Percentiles rank a stretch among this genome's conserved stretches.
phyloP scores from a whole-genome alignment of 495 filamentous ascomycete species.

The Bacidia rubella region DNA sequence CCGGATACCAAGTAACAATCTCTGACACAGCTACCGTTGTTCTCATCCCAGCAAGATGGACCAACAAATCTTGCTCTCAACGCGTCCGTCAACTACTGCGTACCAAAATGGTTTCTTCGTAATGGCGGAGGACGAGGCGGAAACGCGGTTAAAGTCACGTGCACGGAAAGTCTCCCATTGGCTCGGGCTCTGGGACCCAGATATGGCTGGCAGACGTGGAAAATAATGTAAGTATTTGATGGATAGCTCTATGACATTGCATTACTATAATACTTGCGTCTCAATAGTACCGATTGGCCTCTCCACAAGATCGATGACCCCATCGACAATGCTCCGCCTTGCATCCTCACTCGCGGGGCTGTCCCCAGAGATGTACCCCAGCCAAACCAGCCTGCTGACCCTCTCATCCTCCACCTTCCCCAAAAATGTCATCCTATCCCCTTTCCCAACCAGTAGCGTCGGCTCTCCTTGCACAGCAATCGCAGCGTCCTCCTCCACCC shows the following conservation, averaged over 20 bases:
- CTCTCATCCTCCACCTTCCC: constrained; percentile 66
- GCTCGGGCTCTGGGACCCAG: too few relatives aligned
- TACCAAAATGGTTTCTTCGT: too few relatives aligned
- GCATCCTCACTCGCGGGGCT: constrained; percentile 76
- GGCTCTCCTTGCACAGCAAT: constrained; percentile 25
- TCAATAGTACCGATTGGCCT: constrained; percentile 77
- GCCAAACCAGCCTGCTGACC: constrained; percentile 68
- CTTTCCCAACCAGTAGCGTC: constrained; percentile 27
- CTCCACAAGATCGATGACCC: constrained; percentile 77
- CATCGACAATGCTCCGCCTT: constrained; percentile 70
- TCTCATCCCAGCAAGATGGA: too few relatives aligned
- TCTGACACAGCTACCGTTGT: too few relatives aligned
- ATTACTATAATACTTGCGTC: constrained; percentile 44
- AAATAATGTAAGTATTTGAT: not conserved
- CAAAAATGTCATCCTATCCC: constrained; percentile 32
- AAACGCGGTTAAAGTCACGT: too few relatives aligned
- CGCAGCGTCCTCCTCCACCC: constrained; percentile 40
- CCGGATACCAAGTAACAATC: too few relatives aligned
- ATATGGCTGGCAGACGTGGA: too few relatives aligned
- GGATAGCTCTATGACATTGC: not conserved
- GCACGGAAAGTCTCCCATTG: not conserved
- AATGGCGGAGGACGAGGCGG: too few relatives aligned
- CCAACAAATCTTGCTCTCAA: too few relatives aligned
- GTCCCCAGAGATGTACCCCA: constrained; percentile 78
- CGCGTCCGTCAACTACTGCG: too few relatives aligned